Base-by-base conservation (phyloP, 306 rosid genomes). In the Cucurbita maxima region DNA sequence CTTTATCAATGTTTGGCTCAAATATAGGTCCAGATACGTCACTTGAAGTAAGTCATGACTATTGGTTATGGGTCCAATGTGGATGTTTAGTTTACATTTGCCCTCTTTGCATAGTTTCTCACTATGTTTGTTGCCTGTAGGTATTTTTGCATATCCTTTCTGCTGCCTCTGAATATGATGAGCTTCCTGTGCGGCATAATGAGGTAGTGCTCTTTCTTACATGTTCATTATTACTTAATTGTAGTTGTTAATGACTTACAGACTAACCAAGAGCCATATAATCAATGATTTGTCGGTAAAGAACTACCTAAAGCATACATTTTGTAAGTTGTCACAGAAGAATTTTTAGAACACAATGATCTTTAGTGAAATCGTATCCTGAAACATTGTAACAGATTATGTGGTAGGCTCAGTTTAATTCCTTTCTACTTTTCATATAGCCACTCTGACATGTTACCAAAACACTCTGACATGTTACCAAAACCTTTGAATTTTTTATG, bases 111-210 rank as follows among this genome's bases (percentile, higher is more conserved):
- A 44, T 61, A 25, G 57, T 59, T 75, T 75, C 72, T 62, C 50
- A 75, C 40, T 2, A 66, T 37, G 59, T 53, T 56, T 34, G 14
- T 3, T 83, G 75, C 66, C 5, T 63, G 30, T 62, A 93, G 98
- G 98, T 90, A 58, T 89, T 93, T 83, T 78, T 90, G 87, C 96
- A 88, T 80, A 83, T 93, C 52, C 83, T 93, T 69, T 88, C 98
- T 18, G 98, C 94, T 55, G 98, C 98, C 61, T 85, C 88, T 36
- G 98, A 93, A 86, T 93, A 87, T 77, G 80, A 88, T 84, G 98
- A 90, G 76, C 96, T 93, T 73, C 98, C 97, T 66, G 97, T 93
- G 79, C 96, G 97, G 76, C 98, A 90, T 71, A 93, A 90, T 64
- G 97, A 93, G 98, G 98, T 93, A 80, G 18, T 55, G 14, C 8